Evolutionary conservation across 176 grass and related monocot genomes (phyloP), one percentile per base, ranked within the genome.

Genomic region (Oryza coarctata): DNA sequence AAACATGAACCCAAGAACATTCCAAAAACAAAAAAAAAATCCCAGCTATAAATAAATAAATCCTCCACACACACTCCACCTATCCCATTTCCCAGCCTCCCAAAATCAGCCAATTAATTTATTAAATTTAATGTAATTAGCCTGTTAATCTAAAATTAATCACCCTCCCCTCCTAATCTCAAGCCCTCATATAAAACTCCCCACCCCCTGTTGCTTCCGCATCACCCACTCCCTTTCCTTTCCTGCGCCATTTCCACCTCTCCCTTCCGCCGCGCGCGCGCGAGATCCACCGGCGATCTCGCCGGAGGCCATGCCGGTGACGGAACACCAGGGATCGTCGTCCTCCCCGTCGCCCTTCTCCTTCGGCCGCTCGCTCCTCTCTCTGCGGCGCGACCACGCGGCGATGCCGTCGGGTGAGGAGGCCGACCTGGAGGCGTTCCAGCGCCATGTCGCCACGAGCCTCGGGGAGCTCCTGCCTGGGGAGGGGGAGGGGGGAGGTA

Each of bases 401-500:
- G 49, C 17, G 43, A 92, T 80, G 80, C 65, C 82, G 30, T 84
- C 83, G 3, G 72, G 72, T 2, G 83, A 86, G 81, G 85, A 91
- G 65, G 80, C 81, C 30, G 89, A 92, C 82, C 75, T 95, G 3
- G 93, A 95, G 28, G 85, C 87, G 41, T 95, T 95, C 81, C 93
- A 95, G 82, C 93, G 93, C 79, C 90, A 83, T 41, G 85, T 99
- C 2, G 89, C 89, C 0, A 70, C 80, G 1, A 86, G 78, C 72
- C 94, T 99, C 73, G 44, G 78, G 9, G 92, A 93, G 58, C 89
- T 99, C 11, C 39, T 84, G 0, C 80, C 88, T 10, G 84, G 43
- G 2, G 71, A 63, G 0, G 84, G 17, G 29, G 65, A 20, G 23
- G 84, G 34, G 0, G 55, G n/a, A 25, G 8, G 55, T 17, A n/a